A percentile compares a stretch with the other conserved stretches of the same genome.
Conservation (phyloP, 257 asterid species). For the Gentiana straminea region DNA sequence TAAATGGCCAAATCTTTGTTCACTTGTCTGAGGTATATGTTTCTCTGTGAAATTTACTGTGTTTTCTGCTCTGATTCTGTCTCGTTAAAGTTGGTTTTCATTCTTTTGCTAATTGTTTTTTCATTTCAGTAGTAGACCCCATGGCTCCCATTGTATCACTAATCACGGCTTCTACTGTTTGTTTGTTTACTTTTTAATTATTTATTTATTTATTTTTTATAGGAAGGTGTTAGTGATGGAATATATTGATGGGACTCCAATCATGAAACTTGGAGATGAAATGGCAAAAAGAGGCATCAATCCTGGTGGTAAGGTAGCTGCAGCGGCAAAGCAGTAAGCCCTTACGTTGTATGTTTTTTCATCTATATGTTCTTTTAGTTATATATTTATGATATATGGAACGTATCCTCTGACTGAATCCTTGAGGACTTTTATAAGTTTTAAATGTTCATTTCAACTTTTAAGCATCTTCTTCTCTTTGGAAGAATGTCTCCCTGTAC, state of each 20-base stretch:
- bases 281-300: slow-evolving; percentile 87
- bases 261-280: slow-evolving; percentile 88
- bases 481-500: background rate
- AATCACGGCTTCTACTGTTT: background rate
- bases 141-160: too few species aligned
- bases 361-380: background rate
- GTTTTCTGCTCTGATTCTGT: too few species aligned
- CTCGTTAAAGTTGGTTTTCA: too few species aligned
- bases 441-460: background rate
- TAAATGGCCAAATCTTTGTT: too few species aligned
- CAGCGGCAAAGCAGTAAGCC: slow-evolving; percentile 94
- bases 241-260: slow-evolving; percentile 85
- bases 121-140: too few species aligned
- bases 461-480: background rate
- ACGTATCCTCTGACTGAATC: background rate
- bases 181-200: background rate
- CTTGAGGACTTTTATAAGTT: background rate
- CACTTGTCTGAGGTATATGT: too few species aligned
- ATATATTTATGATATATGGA: background rate
- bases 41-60: too few species aligned
- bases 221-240: slow-evolving; percentile 96
- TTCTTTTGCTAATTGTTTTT: too few species aligned
- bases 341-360: slow-evolving; percentile 37
- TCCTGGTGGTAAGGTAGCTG: slow-evolving; percentile 84
- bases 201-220: slow-evolving; percentile 7